A percentile compares a stretch with the other conserved stretches of the same genome.
Conservation (phyloP, 176 grass and related monocot species). For the Lolium rigidum region DNA sequence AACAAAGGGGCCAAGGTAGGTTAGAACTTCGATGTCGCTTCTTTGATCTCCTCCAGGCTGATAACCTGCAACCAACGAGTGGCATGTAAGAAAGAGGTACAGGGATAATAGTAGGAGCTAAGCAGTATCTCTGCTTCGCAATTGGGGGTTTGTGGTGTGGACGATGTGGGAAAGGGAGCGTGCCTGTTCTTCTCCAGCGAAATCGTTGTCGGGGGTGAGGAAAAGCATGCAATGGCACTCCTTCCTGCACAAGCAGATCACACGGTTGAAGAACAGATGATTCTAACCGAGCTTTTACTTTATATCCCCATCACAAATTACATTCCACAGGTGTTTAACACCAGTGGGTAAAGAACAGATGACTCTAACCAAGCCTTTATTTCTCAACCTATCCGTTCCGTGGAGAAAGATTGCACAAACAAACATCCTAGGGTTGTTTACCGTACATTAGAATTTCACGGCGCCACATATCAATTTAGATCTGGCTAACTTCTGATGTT, state of each 20-base stretch:
- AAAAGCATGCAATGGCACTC: constrained; percentile 99
- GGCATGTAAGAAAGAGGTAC: constrained; percentile 13
- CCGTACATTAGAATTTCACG: background rate
- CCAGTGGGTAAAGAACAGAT: too few species aligned
- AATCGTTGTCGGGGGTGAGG: constrained; percentile 93
- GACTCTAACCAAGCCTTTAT: too few species aligned
- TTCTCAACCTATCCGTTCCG: too few species aligned
- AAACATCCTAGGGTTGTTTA: too few species aligned
- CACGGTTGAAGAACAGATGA: background rate
- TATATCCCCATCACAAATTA: background rate
- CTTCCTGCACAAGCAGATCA: constrained; percentile 60
- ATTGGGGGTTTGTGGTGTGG: too few species aligned
- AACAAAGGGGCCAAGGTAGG: background rate
- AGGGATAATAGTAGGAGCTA: background rate
- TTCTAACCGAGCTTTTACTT: background rate
- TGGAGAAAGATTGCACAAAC: too few species aligned
- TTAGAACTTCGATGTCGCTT: constrained; percentile 80
- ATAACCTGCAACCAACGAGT: constrained; percentile 56
- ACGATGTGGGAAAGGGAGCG: background rate
- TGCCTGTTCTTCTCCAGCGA: constrained; percentile 91
- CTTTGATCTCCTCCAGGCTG: constrained; percentile 82
- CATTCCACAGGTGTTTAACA: too few species aligned
- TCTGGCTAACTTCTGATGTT: too few species aligned
- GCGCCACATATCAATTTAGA: too few species aligned
- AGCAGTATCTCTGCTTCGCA: background rate